Evolutionary conservation across 805 yeast species (phyloP).

Genomic region (Myxozyma sirexii): DNA sequence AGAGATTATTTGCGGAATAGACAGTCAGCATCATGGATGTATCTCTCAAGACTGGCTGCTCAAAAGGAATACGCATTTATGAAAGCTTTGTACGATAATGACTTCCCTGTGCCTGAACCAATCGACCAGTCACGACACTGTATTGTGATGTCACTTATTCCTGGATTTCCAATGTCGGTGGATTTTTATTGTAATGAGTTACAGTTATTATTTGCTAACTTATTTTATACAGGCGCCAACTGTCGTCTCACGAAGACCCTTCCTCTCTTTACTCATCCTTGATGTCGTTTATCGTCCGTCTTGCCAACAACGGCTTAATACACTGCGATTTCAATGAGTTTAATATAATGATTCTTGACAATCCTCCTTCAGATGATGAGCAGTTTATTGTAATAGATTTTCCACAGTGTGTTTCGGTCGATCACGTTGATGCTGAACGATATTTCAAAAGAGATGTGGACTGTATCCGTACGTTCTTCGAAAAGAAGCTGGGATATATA

Average conservation of each 20-base stretch:
- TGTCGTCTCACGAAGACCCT: constrained; percentile 69
- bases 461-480: constrained; percentile 83
- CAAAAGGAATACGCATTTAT: constrained; percentile 88
- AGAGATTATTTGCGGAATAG: constrained; percentile 82
- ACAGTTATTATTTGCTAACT: background rate
- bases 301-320: constrained; percentile 86
- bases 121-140: constrained; percentile 89
- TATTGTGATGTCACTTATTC: constrained; percentile 85
- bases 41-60: constrained; percentile 85
- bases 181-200: background rate
- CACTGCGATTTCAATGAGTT: constrained; percentile 99
- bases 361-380: constrained; percentile 54
- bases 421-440: constrained; percentile 83
- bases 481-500: constrained; percentile 69
- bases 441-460: constrained; percentile 93
- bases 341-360: constrained; percentile 80
- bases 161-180: constrained; percentile 29
- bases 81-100: constrained; percentile 70
- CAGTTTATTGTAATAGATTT: constrained; percentile 88
- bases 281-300: constrained; percentile 80
- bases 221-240: constrained; percentile 49
- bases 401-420: constrained; percentile 96
- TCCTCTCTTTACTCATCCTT: constrained; percentile 76
- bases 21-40: constrained; percentile 89
- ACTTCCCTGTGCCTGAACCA: constrained; percentile 86